Evolutionary conservation across 441 rosid species (phyloP).

Genomic region (Erodium moschatum): DNA sequence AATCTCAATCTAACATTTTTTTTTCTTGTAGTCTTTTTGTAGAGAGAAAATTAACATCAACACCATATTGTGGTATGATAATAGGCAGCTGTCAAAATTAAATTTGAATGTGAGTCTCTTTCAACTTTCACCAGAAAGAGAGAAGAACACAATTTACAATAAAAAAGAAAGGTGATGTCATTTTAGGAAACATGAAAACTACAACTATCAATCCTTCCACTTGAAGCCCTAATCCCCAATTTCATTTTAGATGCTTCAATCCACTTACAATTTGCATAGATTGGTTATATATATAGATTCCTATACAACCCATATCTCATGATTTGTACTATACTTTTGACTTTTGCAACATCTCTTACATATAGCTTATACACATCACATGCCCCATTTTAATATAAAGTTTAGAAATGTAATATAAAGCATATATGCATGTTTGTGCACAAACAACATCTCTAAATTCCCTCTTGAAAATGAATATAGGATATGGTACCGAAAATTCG

Average conservation of each 20-base stretch:
- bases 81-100: neutral
- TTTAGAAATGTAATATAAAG: too few relatives aligned
- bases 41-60: too few relatives aligned
- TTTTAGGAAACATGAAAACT: constrained; percentile 1
- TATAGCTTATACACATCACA: neutral
- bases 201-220: neutral
- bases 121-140: constrained; percentile 1
- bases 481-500: too few relatives aligned
- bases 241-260: neutral
- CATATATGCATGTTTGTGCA: too few relatives aligned
- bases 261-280: neutral
- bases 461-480: too few relatives aligned
- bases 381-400: neutral
- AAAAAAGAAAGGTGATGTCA: neutral
- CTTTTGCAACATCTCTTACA: neutral
- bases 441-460: too few relatives aligned
- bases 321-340: neutral
- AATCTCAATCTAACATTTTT: too few relatives aligned
- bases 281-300: neutral
- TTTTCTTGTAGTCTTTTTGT: too few relatives aligned
- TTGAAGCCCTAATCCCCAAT: neutral
- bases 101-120: neutral
- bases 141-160: constrained; percentile 3
- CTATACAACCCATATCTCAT: neutral
- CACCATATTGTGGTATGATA: neutral